Evolutionary conservation across 1,284 basidiomycete species (phyloP).

Genomic region (Ustilago vetiveriae): DNA sequence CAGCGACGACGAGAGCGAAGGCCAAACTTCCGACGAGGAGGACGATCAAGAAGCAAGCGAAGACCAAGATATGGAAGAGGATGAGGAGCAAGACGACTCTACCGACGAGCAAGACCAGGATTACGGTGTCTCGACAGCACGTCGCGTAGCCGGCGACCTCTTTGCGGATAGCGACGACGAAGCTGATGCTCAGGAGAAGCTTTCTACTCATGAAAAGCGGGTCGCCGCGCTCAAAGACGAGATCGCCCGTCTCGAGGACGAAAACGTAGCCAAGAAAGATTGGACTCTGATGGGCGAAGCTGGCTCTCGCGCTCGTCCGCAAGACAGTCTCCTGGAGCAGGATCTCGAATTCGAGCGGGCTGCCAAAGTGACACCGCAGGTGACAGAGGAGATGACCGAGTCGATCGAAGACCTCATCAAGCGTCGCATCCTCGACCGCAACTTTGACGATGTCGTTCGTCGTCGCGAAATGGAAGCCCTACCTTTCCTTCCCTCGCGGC

Average conservation of each 20-base stretch:
- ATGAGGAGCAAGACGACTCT: conserved; percentile 50
- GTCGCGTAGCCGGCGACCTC: conserved; percentile 70
- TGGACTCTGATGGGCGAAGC: conserved; percentile 96
- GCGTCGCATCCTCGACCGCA: conserved; percentile 81
- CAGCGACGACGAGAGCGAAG: conserved; percentile 54
- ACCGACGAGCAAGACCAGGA: conserved; percentile 61
- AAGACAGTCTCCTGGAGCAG: conserved; percentile 90
- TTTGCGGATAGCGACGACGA: conserved; percentile 71
- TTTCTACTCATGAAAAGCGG: conserved; percentile 71
- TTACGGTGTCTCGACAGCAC: conserved; percentile 67
- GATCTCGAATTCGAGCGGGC: conserved; percentile 93
- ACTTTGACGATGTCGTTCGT: conserved; percentile 91
- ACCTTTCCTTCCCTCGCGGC: conserved; percentile 83
- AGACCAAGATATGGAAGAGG: conserved; percentile 38
- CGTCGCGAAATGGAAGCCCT: conserved; percentile 77
- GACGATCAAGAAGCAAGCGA: conserved; percentile 57
- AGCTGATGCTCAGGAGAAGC: conserved; percentile 46
- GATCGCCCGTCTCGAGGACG: conserved; percentile 71
- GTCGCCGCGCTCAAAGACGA: conserved; percentile 70
- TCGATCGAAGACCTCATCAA: conserved; percentile 91
- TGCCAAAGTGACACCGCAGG: conserved; percentile 84
- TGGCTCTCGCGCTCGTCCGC: conserved; percentile 80
- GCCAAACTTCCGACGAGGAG: conserved; percentile 37
- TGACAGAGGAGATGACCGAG: conserved; percentile 87
- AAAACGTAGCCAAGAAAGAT: conserved; percentile 75